These are phyloP conservation scores for Exophiala aquamarina DNA, from an alignment of 2,329 filamentous ascomycete genomes.

Conservation along the genomic window DNA sequence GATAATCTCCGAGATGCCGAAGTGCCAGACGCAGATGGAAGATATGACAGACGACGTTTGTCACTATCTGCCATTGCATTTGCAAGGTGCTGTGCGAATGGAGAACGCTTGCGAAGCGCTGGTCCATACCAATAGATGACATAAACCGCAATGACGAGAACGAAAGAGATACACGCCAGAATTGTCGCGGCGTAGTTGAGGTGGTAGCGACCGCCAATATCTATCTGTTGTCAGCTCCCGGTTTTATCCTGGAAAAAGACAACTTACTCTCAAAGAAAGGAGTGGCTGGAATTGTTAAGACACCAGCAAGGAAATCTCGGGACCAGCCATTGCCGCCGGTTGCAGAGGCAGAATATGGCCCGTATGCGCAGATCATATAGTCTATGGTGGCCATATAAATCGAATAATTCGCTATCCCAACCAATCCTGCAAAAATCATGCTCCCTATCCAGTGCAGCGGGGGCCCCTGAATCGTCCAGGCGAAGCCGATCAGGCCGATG, in stretches of 20 bases:
- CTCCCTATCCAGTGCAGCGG: conserved; percentile 61
- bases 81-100: conserved; percentile 65
- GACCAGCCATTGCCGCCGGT: conserved; percentile 68
- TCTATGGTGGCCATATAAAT: conserved; percentile 68
- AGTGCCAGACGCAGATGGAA: conserved; percentile 30
- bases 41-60: conserved; percentile 34
- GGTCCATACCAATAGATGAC: conserved; percentile 67
- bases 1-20: conserved; percentile 18
- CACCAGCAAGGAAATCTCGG: conserved; percentile 64
- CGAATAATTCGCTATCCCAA: conserved; percentile 63
- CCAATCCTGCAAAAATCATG: conserved; percentile 59
- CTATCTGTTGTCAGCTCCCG: conserved; percentile 24
- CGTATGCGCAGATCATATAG: conserved; percentile 66
- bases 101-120: conserved; percentile 58
- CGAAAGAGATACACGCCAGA: conserved; percentile 60
- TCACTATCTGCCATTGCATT: conserved; percentile 38
- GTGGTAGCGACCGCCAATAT: conserved; percentile 56
- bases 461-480: conserved; percentile 59
- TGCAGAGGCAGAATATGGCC: conserved; percentile 64
- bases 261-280: conserved; percentile 48
- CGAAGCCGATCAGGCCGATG: conserved; percentile 64
- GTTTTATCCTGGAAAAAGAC: conserved; percentile 1
- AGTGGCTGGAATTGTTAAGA: conserved; percentile 61
- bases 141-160: conserved; percentile 64
- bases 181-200: conserved; percentile 64